Evolutionary conservation across 441 rosid genomes (phyloP).

Genomic region (Pelargonium myrrhifolium): DNA sequence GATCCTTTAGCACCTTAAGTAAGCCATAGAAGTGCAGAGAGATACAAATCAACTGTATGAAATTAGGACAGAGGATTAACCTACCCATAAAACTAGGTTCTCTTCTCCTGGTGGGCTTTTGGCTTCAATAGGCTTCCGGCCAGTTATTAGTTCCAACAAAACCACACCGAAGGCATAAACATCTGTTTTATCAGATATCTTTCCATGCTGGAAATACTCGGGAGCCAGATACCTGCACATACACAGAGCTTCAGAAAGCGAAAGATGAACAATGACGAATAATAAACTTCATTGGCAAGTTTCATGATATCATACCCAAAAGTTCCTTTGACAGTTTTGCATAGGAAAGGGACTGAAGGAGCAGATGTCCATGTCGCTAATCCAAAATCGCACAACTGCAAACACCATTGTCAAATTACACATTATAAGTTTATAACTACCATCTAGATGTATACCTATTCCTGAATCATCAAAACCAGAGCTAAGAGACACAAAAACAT

Average conservation of each 20-base stretch:
- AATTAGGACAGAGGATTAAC: conserved; percentile 19
- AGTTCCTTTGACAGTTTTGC: conserved; percentile 98
- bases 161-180: conserved; percentile 97
- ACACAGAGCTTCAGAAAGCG: background rate
- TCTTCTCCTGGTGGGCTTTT: conserved; percentile 73
- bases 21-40: too few species aligned
- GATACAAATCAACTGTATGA: background rate
- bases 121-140: conserved; percentile 86
- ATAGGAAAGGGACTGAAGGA: conserved; percentile 89
- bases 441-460: too few species aligned
- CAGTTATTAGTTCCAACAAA: conserved; percentile 76
- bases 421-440: too few species aligned
- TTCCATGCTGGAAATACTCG: conserved; percentile 95
- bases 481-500: too few species aligned
- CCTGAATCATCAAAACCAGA: too few species aligned
- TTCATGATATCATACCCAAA: conserved; percentile 56
- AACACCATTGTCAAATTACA: conserved; percentile 16
- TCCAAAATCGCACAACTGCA: conserved; percentile 93
- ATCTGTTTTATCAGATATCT: conserved; percentile 88
- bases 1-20: too few species aligned
- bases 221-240: conserved; percentile 82
- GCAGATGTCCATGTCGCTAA: conserved; percentile 97
- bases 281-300: background rate
- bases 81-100: conserved; percentile 88
- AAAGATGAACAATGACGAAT: background rate